These are phyloP conservation scores for Xylaria sp. DNA, from an alignment of 2,329 filamentous ascomycete genomes.

Conservation along the genomic window DNA sequence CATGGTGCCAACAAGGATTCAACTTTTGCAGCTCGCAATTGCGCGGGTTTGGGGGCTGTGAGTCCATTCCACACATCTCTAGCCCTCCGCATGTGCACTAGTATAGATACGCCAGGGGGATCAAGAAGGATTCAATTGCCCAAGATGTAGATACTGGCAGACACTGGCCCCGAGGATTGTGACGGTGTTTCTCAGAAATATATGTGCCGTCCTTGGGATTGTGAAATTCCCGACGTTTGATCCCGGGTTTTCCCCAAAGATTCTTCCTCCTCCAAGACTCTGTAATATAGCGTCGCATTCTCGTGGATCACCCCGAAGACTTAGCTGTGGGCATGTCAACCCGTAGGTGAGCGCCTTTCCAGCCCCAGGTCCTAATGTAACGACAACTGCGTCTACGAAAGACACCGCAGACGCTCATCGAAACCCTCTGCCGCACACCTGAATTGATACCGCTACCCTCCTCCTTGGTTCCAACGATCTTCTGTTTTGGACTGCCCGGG, in stretches of 20 bases:
- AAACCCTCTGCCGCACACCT: conserved; percentile 12
- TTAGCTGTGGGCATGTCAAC: conserved; percentile 4
- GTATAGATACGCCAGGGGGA: not conserved
- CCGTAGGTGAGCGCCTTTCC: conserved; percentile 5
- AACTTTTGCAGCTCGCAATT: conserved; percentile 7
- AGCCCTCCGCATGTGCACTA: not conserved
- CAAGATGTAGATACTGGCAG: not conserved
- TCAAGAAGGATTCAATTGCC: not conserved
- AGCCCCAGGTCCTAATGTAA: conserved; percentile 15
- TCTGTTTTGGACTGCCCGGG: conserved; percentile 26
- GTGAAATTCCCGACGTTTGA: conserved; percentile 3
- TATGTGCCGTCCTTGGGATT: not conserved
- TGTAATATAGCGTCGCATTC: conserved; percentile 18
- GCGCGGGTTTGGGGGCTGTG: not conserved
- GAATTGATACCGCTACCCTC: conserved; percentile 26
- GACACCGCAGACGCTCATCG: conserved; percentile 4
- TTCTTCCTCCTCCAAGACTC: not conserved
- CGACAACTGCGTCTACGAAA: conserved; percentile 16
- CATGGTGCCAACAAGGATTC: not conserved
- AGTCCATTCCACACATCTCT: not conserved
- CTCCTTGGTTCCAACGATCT: conserved; percentile 14
- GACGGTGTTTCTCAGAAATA: not conserved
- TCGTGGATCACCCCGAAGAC: conserved; percentile 12
- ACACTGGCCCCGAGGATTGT: not conserved
- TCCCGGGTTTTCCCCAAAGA: conserved; percentile 25